These are phyloP conservation scores for Lachnellula occidentalis DNA, from an alignment of 2,329 filamentous ascomycete genomes.

Conservation along the genomic window DNA sequence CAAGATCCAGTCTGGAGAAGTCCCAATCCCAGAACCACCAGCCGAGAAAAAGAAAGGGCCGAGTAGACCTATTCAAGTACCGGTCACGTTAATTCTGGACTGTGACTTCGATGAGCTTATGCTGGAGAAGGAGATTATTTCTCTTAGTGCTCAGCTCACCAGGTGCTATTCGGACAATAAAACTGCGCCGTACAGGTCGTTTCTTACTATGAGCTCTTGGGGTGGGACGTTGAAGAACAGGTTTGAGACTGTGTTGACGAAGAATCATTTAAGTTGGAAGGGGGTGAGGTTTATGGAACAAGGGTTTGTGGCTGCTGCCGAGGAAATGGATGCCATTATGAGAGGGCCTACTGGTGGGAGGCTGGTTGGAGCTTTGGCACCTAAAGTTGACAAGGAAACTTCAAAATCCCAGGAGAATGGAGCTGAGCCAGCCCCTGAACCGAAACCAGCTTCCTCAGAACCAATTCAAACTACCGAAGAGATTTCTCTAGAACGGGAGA, in stretches of 20 bases:
- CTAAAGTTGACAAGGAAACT: background rate
- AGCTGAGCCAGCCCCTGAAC: background rate
- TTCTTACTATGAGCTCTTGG: slow-evolving; percentile 75
- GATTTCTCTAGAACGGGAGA: background rate
- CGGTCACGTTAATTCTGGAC: slow-evolving; percentile 78
- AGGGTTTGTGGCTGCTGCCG: slow-evolving; percentile 67
- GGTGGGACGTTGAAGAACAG: slow-evolving; percentile 68
- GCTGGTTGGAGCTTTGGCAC: slow-evolving; percentile 43
- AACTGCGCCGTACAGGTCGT: slow-evolving; percentile 58
- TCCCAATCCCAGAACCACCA: slow-evolving; percentile 12
- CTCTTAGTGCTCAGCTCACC: slow-evolving; percentile 77
- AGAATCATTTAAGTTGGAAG: slow-evolving; percentile 74
- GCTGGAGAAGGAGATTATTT: slow-evolving; percentile 79
- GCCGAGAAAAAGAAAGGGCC: slow-evolving; percentile 7
- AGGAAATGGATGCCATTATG: slow-evolving; percentile 65
- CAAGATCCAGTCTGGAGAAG: slow-evolving; percentile 31
- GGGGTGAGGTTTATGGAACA: slow-evolving; percentile 67
- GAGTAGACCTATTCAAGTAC: slow-evolving; percentile 49
- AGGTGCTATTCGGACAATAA: slow-evolving; percentile 86
- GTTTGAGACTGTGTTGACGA: slow-evolving; percentile 69
- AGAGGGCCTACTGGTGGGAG: slow-evolving; percentile 46
- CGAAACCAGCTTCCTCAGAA: background rate
- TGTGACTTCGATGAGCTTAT: slow-evolving; percentile 90
- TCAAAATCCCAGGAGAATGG: background rate
- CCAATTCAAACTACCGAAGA: background rate